A percentile compares a stretch with the other conserved stretches of the same genome.
These are phyloP conservation scores for Hanseniaspora hatyaiensis DNA, from an alignment of 805 yeast genomes.

Conservation along the genomic window DNA sequence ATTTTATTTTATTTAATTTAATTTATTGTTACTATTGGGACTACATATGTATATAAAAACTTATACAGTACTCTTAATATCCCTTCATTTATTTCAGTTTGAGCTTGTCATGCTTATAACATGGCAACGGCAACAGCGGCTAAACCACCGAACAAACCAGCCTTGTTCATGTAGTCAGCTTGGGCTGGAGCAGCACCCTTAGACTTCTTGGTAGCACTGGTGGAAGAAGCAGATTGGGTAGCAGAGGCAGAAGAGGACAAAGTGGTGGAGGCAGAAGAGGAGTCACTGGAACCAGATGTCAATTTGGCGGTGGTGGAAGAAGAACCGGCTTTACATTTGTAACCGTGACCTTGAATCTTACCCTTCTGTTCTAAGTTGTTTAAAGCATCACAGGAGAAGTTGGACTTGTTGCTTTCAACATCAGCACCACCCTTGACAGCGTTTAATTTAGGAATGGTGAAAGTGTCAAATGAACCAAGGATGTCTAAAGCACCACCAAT, in stretches of 20 bases:
- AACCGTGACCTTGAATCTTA: slow-evolving; percentile 83
- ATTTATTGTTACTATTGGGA: background rate
- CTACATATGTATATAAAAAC: no score
- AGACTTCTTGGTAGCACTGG: slow-evolving; percentile 21
- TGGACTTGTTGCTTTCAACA: slow-evolving; percentile 56
- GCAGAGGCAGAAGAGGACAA: slow-evolving; percentile 28
- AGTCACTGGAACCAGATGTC: slow-evolving; percentile 24
- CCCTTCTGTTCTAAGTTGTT: slow-evolving; percentile 61
- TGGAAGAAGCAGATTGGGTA: slow-evolving; percentile 35
- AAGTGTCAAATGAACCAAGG: slow-evolving; percentile 68
- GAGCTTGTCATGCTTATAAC: slow-evolving; percentile 33
- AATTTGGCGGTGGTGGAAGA: slow-evolving; percentile 36
- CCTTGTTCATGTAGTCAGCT: slow-evolving; percentile 26
- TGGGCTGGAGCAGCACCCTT: slow-evolving; percentile 30
- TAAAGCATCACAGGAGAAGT: slow-evolving; percentile 72
- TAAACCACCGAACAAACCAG: slow-evolving; percentile 38
- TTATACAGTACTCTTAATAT: background rate
- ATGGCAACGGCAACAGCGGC: slow-evolving; percentile 43
- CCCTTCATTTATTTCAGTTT: background rate
- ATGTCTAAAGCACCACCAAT: slow-evolving; percentile 83
- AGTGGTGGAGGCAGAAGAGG: slow-evolving; percentile 25
- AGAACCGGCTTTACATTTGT: slow-evolving; percentile 58
- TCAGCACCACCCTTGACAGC: slow-evolving; percentile 88
- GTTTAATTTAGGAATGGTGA: slow-evolving; percentile 59
- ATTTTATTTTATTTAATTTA: background rate